These are phyloP conservation scores for Ogataea sp. DNA, from an alignment of 805 yeast genomes.

Conservation along the genomic window DNA sequence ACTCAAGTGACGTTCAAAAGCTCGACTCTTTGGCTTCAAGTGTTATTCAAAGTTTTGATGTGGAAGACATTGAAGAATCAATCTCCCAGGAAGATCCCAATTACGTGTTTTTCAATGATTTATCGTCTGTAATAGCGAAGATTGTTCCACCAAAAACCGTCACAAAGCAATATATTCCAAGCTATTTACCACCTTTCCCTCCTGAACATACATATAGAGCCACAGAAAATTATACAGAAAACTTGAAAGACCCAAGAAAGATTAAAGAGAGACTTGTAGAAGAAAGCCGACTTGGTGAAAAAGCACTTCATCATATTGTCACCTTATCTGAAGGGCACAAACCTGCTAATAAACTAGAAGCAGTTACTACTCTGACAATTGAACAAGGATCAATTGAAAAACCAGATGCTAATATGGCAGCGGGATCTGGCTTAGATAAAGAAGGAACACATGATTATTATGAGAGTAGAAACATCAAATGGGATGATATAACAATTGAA, in stretches of 20 bases:
- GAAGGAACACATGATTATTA: background rate
- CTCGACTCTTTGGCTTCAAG: conserved; percentile 9
- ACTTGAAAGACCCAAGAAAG: conserved; percentile 60
- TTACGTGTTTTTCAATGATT: conserved; percentile 46
- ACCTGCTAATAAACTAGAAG: background rate
- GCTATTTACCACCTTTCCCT: conserved; percentile 82
- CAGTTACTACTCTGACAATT: background rate
- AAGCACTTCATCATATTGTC: conserved; percentile 56
- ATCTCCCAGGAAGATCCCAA: conserved; percentile 33
- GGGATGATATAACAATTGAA: background rate
- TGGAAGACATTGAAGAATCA: conserved; percentile 5
- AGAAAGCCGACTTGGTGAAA: conserved; percentile 77
- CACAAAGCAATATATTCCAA: conserved; percentile 44
- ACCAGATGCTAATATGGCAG: background rate
- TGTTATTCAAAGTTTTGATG: conserved; percentile 2
- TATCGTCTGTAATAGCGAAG: conserved; percentile 37
- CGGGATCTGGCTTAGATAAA: background rate
- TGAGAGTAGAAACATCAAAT: background rate
- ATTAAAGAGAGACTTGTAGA: conserved; percentile 66
- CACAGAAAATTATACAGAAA: conserved; percentile 59
- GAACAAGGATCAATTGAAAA: background rate
- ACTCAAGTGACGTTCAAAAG: conserved; percentile 3
- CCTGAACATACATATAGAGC: conserved; percentile 88
- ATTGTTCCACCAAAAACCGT: conserved; percentile 46
- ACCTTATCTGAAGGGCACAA: background rate